phyloP scores from a whole-genome alignment of 2,329 filamentous ascomycete genomes.

The Drechslerella coelobrocha region DNA sequence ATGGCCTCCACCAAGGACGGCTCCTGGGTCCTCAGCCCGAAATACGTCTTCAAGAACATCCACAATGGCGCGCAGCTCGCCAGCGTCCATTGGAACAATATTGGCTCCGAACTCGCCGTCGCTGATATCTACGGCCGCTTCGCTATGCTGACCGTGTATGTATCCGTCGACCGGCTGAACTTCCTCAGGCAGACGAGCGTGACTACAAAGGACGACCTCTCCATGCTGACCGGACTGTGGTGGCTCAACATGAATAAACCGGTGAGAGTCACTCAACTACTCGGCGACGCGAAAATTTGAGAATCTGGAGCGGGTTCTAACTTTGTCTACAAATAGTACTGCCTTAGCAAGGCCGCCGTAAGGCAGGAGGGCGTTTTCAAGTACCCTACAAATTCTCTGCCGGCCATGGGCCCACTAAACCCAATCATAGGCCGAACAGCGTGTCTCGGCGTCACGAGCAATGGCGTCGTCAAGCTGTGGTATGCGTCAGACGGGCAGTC shows the following conservation, averaged over 20 bases:
- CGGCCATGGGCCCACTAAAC: constrained; percentile 53
- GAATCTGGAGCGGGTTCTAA: constrained; percentile 3
- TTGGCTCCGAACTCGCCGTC: constrained; percentile 79
- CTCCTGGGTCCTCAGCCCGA: constrained; percentile 76
- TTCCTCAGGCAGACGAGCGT: constrained; percentile 68
- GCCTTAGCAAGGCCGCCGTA: constrained; percentile 51
- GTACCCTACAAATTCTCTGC: constrained; percentile 52
- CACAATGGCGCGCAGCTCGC: constrained; percentile 72
- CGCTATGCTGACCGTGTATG: constrained; percentile 73
- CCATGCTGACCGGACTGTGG: constrained; percentile 79
- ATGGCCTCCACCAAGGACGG: constrained; percentile 72
- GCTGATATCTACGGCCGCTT: constrained; percentile 81
- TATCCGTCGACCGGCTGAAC: constrained; percentile 75
- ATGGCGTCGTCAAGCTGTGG: constrained; percentile 52
- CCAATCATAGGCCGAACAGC: constrained; percentile 53
- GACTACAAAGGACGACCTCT: constrained; percentile 76
- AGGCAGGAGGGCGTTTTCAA: constrained; percentile 52
- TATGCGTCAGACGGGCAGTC: constrained; percentile 49
- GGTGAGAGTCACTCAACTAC: constrained; percentile 52
- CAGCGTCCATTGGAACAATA: constrained; percentile 82
- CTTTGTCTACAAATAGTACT: constrained; percentile 44
- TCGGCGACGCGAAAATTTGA: neutral
- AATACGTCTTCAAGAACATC: constrained; percentile 69
- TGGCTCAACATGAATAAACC: constrained; percentile 75
- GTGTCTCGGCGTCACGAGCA: constrained; percentile 53